Evolutionary conservation across 768 basidiomycete genomes (phyloP), one percentile per base, ranked within the genome.

Genomic region (Tylopilus subfusipes): DNA sequence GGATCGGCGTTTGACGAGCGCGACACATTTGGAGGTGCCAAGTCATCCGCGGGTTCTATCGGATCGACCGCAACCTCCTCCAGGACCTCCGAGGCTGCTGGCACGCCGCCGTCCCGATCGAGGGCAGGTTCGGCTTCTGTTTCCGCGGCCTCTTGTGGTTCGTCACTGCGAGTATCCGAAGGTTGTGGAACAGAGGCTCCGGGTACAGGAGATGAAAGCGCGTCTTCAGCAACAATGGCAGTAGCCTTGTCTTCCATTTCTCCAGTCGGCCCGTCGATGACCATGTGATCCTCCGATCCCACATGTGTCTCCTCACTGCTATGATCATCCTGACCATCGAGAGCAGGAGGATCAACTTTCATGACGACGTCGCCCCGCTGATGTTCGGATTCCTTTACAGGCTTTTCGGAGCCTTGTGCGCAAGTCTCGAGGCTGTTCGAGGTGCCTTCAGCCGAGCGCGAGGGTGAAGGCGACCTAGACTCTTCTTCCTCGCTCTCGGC

Each of bases 21-120:
- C 16, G 50, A 52, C 38, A 51, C 39, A 34, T 29, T 38, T 14
- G 62, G 48, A 46, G 58, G 55, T n/a, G 60, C 65, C 54, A 73
- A 61, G 52, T 69, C 71, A 14, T 78, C 78, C 1, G 73, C 70
- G 27, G 72, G 68, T 55, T 79, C 76, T 49, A 80, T 80, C 9
- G 78, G 76, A 56, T 82, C 80, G 13, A 16, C 53, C 4, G 50
- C 57, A 19, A 36, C 42, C 7, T 45, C 55, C 18, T 31, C 9
- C 7, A 29, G 46, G 5, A 12, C 47, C 11, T 46, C 36, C 13
- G 43, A 21, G 9, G 29, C 16, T 33, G 9, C n/a, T 6, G 30
- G 24, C 18, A 29, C 11, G 21, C 9, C 19, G 11, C 31, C 36
- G 6, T 45, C 11, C 22, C 11, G 45, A 51, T 42, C 4, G 1